phyloP scores from a whole-genome alignment of 352 stramenopile genomes.

The Globisporangium camurandrum region DNA sequence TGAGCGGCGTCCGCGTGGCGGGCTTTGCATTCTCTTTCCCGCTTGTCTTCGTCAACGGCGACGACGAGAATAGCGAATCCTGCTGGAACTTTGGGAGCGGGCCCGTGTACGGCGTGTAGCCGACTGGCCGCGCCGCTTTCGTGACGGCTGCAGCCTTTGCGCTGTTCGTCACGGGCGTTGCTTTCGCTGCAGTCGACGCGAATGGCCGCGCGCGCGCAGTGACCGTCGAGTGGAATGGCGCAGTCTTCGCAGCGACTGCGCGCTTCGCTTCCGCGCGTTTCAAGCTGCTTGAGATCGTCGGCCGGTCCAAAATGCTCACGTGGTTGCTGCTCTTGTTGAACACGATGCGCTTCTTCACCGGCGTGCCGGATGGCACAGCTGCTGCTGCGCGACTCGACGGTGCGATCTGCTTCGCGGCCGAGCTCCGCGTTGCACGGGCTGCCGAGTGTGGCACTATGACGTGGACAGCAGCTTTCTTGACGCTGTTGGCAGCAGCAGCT shows the following conservation, averaged over 20 bases:
- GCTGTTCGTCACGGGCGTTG: not conserved
- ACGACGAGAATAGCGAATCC: slow-evolving; percentile 56
- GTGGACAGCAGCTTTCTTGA: slow-evolving; percentile 12
- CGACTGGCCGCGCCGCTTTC: slow-evolving; percentile 8
- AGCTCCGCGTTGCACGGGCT: slow-evolving; percentile 10
- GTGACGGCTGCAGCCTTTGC: not conserved
- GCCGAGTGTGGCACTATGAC: slow-evolving; percentile 4
- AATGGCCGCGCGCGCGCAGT: slow-evolving; percentile 1
- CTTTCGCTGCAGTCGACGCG: not conserved
- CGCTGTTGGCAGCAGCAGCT: too few relatives aligned
- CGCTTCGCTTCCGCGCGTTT: slow-evolving; percentile 10
- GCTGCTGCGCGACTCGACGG: slow-evolving; percentile 6
- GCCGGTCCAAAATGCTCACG: slow-evolving; percentile 9
- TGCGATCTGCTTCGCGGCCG: not conserved
- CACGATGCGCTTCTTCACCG: slow-evolving; percentile 11
- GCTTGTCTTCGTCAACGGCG: slow-evolving; percentile 12
- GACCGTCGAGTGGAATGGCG: slow-evolving; percentile 9
- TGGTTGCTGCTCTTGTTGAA: slow-evolving; percentile 6
- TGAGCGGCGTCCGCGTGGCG: slow-evolving; percentile 20
- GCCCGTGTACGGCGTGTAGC: slow-evolving; percentile 65
- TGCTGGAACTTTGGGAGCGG: slow-evolving; percentile 48
- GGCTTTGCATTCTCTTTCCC: slow-evolving; percentile 17
- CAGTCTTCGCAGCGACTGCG: slow-evolving; percentile 4
- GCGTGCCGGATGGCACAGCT: not conserved
- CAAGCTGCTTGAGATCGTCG: slow-evolving; percentile 14